Conservation (phyloP, 345 rosid genomes). For the Linum trigynum region DNA sequence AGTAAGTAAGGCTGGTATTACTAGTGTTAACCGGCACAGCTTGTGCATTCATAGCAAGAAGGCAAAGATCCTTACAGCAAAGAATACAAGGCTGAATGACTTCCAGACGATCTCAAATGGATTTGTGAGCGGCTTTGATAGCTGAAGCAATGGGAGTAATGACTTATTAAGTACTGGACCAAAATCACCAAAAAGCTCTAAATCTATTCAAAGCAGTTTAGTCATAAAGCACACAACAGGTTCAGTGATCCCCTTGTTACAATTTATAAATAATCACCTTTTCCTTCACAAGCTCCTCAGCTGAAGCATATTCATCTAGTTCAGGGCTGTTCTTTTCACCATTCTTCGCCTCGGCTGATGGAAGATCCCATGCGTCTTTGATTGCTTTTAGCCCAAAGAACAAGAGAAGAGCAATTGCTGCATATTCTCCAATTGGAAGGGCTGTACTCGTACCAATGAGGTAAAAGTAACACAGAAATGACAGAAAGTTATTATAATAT, state of each 20-base stretch:
- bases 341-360: slow-evolving; percentile 38
- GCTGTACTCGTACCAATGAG: slow-evolving; percentile 40
- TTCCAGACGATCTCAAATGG: slow-evolving; percentile 86
- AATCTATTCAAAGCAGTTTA: neutral
- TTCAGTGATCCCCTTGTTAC: neutral
- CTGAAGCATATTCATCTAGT: slow-evolving; percentile 80
- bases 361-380: slow-evolving; percentile 95
- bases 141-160: slow-evolving; percentile 30
- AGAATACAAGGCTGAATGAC: slow-evolving; percentile 92
- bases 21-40: too few relatives aligned
- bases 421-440: slow-evolving; percentile 92
- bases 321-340: slow-evolving; percentile 48
- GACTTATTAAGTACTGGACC: neutral
- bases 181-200: slow-evolving; percentile 1
- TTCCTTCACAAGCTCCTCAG: slow-evolving; percentile 90
- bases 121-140: slow-evolving; percentile 65
- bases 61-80: slow-evolving; percentile 60
- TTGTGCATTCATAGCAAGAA: neutral
- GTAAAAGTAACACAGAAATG: slow-evolving; percentile 4
- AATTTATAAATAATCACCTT: slow-evolving; percentile 31
- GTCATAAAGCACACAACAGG: neutral
- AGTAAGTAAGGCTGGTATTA: too few relatives aligned
- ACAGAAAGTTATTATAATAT: slow-evolving; percentile 8
- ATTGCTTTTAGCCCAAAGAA: slow-evolving; percentile 94
- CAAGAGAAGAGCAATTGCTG: slow-evolving; percentile 75